Conservation (phyloP, 352 stramenopile genomes). For the Plasmopara viticola region DNA sequence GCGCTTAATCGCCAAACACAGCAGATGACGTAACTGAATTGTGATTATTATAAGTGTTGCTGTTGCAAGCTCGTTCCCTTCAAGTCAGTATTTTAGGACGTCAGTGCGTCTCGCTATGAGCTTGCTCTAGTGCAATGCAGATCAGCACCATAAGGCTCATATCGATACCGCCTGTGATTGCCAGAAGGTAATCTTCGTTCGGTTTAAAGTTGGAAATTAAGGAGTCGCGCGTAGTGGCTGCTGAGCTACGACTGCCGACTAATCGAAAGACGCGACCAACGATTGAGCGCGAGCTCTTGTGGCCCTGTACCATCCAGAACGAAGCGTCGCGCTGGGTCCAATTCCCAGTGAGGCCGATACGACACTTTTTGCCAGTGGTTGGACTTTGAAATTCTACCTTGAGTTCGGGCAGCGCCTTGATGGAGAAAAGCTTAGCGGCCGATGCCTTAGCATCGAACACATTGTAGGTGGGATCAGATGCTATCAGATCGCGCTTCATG, state of each 20-base stretch:
- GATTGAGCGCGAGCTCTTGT: slow-evolving; percentile 17
- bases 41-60: too few species aligned
- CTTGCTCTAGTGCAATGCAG: slow-evolving; percentile 35
- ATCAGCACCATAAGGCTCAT: slow-evolving; percentile 41
- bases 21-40: too few species aligned
- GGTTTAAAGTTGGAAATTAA: slow-evolving; percentile 17
- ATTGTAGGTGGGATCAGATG: slow-evolving; percentile 32
- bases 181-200: slow-evolving; percentile 31
- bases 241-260: slow-evolving; percentile 17
- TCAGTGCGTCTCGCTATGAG: slow-evolving; percentile 10
- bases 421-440: slow-evolving; percentile 27
- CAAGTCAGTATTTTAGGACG: too few species aligned
- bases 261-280: slow-evolving; percentile 28
- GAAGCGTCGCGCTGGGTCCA: slow-evolving; percentile 27
- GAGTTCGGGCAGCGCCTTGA: slow-evolving; percentile 30
- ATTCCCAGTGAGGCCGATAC: slow-evolving; percentile 24
- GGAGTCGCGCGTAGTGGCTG: slow-evolving; percentile 13
- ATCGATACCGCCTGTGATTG: slow-evolving; percentile 29
- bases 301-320: slow-evolving; percentile 32
- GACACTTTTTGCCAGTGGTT: slow-evolving; percentile 24
- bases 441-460: slow-evolving; percentile 27
- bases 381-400: slow-evolving; percentile 25
- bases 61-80: too few species aligned
- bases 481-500: slow-evolving; percentile 34
- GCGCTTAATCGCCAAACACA: too few species aligned